Conservation (phyloP, 768 basidiomycete genomes). For the Pholiota molesta region DNA sequence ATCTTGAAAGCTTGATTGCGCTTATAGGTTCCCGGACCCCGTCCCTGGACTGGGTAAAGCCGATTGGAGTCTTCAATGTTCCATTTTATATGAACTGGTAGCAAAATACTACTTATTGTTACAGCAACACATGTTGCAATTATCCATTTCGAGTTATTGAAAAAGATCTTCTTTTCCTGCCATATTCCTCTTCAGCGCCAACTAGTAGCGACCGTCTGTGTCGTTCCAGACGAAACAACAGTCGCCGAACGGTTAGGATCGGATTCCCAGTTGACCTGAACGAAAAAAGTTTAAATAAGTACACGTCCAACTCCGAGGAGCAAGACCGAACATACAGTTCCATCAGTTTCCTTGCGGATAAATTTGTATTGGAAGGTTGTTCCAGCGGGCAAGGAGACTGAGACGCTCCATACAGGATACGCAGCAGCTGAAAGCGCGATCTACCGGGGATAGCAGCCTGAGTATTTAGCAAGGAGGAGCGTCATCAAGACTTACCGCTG, state of each 20-base stretch:
- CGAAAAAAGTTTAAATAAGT: neutral
- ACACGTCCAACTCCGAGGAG: neutral
- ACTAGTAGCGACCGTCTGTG: slow-evolving; percentile 14
- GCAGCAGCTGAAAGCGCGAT: slow-evolving; percentile 52
- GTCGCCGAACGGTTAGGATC: slow-evolving; percentile 59
- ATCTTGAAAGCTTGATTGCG: too few relatives aligned
- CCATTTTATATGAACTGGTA: too few relatives aligned
- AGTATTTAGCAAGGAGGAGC: neutral
- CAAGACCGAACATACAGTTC: slow-evolving; percentile 13
- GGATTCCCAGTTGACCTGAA: slow-evolving; percentile 61
- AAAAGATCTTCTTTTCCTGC: neutral
- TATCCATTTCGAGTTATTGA: too few relatives aligned
- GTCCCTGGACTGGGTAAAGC: slow-evolving; percentile 19
- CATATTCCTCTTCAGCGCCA: slow-evolving; percentile 12
- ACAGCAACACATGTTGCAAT: too few relatives aligned
- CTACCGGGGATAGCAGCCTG: slow-evolving; percentile 20
- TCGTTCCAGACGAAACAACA: slow-evolving; percentile 38
- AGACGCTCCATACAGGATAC: slow-evolving; percentile 59
- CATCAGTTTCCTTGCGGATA: slow-evolving; percentile 48
- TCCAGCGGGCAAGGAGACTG: slow-evolving; percentile 50
- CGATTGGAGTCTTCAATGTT: neutral
- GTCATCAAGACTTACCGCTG: slow-evolving; percentile 39
- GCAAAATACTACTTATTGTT: too few relatives aligned
- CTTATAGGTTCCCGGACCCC: slow-evolving; percentile 22
- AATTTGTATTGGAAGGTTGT: slow-evolving; percentile 63